Conservation (phyloP, 2,329 filamentous ascomycete species). For the Arthroderma sp. region DNA sequence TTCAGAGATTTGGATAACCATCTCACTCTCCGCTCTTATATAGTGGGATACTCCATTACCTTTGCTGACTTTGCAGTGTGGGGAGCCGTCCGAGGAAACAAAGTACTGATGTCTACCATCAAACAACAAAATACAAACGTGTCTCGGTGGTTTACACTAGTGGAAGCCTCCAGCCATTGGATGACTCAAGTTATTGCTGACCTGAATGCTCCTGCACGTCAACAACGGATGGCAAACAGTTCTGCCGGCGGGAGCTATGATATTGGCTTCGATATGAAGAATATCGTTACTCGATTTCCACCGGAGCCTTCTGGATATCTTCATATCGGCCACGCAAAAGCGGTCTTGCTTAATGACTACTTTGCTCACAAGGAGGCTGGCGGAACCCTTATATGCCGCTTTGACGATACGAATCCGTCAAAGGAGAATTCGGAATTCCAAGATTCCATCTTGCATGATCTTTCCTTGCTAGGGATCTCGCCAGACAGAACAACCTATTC, state of each 20-base stretch:
- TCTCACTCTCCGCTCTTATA: conserved; percentile 72
- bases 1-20: conserved; percentile 72
- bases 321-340: conserved; percentile 18
- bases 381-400: conserved; percentile 61
- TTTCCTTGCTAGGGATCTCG: conserved; percentile 71
- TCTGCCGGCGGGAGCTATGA: conserved; percentile 81
- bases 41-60: conserved; percentile 66
- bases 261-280: conserved; percentile 71
- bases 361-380: conserved; percentile 34
- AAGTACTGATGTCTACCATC: conserved; percentile 67
- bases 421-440: conserved; percentile 91
- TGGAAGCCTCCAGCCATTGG: conserved; percentile 71
- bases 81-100: conserved; percentile 70
- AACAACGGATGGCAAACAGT: conserved; percentile 54
- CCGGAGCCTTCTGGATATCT: conserved; percentile 62
- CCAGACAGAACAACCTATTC: conserved; percentile 71
- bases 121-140: conserved; percentile 65
- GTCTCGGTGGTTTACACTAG: conserved; percentile 72
- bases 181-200: conserved; percentile 57
- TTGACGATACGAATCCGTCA: conserved; percentile 84
- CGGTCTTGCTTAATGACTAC: conserved; percentile 20
- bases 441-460: conserved; percentile 75
- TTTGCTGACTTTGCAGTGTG: conserved; percentile 71
- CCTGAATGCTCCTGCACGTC: conserved; percentile 53
- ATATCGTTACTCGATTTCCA: conserved; percentile 82